phyloP scores from a whole-genome alignment of 345 rosid genomes.

The Gynandropsis gynandra region DNA sequence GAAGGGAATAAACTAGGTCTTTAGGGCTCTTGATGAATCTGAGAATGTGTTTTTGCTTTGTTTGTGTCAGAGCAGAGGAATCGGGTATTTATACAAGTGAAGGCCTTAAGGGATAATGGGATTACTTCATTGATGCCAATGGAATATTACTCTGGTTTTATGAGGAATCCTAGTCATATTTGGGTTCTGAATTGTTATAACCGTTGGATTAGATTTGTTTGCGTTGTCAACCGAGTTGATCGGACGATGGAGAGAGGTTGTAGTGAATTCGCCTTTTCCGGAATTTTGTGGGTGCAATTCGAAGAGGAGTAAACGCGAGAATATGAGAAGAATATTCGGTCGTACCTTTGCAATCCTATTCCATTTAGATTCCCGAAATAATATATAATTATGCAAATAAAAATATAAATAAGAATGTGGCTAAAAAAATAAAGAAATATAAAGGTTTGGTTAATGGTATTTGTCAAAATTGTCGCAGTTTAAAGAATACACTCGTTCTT shows the following conservation, averaged over 20 bases:
- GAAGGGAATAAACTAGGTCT: neutral
- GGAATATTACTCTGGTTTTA: slow-evolving; percentile 41
- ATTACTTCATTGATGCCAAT: slow-evolving; percentile 29
- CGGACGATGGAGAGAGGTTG: slow-evolving; percentile 14
- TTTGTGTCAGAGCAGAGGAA: slow-evolving; percentile 1
- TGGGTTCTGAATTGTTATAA: neutral
- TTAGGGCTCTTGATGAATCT: neutral
- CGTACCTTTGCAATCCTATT: too few relatives aligned
- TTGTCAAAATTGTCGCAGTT: too few relatives aligned
- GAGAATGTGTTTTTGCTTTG: slow-evolving; percentile 17
- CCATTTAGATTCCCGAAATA: too few relatives aligned
- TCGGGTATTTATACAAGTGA: slow-evolving; percentile 35
- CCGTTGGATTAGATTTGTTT: slow-evolving; percentile 21
- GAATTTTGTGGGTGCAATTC: slow-evolving; percentile 12
- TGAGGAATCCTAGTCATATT: neutral
- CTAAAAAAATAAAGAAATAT: too few relatives aligned
- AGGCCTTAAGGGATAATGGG: neutral
- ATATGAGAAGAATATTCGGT: slow-evolving; percentile 28
- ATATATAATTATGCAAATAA: too few relatives aligned
- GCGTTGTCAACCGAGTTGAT: slow-evolving; percentile 12
- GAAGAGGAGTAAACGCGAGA: slow-evolving; percentile 18
- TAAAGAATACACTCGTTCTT: too few relatives aligned
- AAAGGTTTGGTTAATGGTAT: too few relatives aligned
- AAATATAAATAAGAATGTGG: too few relatives aligned
- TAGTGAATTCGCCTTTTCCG: slow-evolving; percentile 13